Conservation (phyloP, 352 stramenopile species). For the Thalassiosira hispida region DNA sequence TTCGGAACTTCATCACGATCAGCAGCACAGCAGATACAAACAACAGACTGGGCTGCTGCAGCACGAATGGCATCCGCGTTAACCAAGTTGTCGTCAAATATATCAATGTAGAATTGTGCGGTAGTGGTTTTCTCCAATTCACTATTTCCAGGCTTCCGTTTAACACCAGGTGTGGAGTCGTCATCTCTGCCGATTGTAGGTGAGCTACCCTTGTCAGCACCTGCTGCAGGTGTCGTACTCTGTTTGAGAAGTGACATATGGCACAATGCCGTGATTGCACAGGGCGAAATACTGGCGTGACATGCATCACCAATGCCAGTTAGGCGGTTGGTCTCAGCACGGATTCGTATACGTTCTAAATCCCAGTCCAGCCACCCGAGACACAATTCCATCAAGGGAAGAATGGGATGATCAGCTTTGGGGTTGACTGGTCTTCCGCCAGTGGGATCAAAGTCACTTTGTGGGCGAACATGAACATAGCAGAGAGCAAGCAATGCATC, state of each 20-base stretch:
- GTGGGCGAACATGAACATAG: conserved; percentile 70
- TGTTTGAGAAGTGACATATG: conserved; percentile 73
- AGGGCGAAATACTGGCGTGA: conserved; percentile 62
- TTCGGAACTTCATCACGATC: conserved; percentile 64
- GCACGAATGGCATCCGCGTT: conserved; percentile 69
- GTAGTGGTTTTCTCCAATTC: conserved; percentile 57
- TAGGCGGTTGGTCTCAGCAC: conserved; percentile 40
- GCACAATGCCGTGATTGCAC: conserved; percentile 75
- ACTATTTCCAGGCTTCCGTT: conserved; percentile 35
- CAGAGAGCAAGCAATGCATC: conserved; percentile 75
- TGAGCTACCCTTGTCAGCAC: not conserved
- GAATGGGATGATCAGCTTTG: conserved; percentile 67
- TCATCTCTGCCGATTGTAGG: not conserved
- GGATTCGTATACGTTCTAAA: conserved; percentile 68
- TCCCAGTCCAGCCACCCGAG: conserved; percentile 80
- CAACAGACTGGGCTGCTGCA: conserved; percentile 75
- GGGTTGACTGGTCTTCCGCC: conserved; percentile 62
- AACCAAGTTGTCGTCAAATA: conserved; percentile 64
- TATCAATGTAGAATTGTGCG: conserved; percentile 73
- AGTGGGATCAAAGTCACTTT: conserved; percentile 69
- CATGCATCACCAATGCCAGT: conserved; percentile 63
- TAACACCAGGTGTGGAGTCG: conserved; percentile 16
- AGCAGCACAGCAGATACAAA: conserved; percentile 76
- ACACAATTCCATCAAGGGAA: conserved; percentile 65
- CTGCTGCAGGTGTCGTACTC: conserved; percentile 56